These are phyloP conservation scores for Eudorina sp. DNA, from an alignment of 139 green algal species.

Conservation along the genomic window DNA sequence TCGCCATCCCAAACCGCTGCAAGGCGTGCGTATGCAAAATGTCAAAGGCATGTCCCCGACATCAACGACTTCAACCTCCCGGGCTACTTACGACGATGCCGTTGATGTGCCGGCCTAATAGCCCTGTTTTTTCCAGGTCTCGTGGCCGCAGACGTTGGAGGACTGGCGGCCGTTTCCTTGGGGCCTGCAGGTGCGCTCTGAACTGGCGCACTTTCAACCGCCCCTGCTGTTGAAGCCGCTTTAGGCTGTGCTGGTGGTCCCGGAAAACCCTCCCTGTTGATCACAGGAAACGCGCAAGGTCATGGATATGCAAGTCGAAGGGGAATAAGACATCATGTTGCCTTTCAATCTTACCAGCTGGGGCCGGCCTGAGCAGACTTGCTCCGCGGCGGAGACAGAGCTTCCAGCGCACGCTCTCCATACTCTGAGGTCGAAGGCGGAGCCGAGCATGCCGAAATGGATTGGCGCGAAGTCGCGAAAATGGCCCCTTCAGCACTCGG, in stretches of 20 bases:
- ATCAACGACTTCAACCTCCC: slow-evolving; percentile 35
- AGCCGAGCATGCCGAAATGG: background rate
- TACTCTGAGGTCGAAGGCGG: slow-evolving; percentile 24
- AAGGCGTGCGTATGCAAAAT: too few relatives aligned
- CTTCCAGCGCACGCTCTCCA: slow-evolving; percentile 20
- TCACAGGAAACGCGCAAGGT: background rate
- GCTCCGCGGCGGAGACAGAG: slow-evolving; percentile 9
- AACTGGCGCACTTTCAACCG: slow-evolving; percentile 43
- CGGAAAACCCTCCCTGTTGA: slow-evolving; percentile 40
- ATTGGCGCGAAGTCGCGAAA: slow-evolving; percentile 1
- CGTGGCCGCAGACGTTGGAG: background rate
- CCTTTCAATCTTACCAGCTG: slow-evolving; percentile 36
- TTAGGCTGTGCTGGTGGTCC: slow-evolving; percentile 10
- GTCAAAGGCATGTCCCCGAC: slow-evolving; percentile 1
- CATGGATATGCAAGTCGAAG: background rate
- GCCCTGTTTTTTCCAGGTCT: background rate
- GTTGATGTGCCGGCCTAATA: background rate
- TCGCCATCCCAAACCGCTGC: slow-evolving; percentile 62
- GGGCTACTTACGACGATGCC: slow-evolving; percentile 26
- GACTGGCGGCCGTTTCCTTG: background rate
- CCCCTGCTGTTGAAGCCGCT: slow-evolving; percentile 25
- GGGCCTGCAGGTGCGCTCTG: background rate
- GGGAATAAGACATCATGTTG: background rate
- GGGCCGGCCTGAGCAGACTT: slow-evolving; percentile 7
- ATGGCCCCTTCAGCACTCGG: slow-evolving; percentile 20